Conservation (phyloP, 768 basidiomycete genomes). For the Tremella fuciformis region DNA sequence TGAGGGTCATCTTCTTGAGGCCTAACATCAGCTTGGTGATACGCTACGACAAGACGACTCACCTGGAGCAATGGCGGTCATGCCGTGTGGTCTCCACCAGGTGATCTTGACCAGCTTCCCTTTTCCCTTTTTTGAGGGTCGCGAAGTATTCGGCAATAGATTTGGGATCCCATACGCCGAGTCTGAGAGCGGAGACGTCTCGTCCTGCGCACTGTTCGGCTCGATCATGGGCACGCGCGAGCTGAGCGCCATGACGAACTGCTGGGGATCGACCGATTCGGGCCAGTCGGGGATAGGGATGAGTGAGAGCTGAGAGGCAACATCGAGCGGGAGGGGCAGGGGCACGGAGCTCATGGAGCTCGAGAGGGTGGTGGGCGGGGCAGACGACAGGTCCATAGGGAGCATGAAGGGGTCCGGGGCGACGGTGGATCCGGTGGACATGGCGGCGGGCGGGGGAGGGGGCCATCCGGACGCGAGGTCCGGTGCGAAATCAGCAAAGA, state of each 20-base stretch:
- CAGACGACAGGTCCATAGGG: not conserved
- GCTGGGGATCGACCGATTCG: not conserved
- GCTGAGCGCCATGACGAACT: constrained; percentile 5
- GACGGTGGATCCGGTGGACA: not conserved
- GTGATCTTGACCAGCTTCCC: constrained; percentile 7
- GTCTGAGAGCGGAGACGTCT: constrained; percentile 1
- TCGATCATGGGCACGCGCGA: constrained; percentile 23
- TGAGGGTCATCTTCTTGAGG: constrained; percentile 5
- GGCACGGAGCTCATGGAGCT: not conserved
- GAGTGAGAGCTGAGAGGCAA: not conserved
- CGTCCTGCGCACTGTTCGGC: constrained; percentile 16
- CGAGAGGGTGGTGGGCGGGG: not conserved
- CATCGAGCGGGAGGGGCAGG: not conserved
- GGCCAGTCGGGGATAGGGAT: not conserved
- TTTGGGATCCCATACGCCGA: not conserved
- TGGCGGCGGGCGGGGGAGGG: not conserved
- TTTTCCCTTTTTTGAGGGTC: not conserved
- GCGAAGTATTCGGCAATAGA: not conserved
- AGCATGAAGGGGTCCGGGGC: not conserved
- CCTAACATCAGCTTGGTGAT: not conserved
- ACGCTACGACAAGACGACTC: not conserved
- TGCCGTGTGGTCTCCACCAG: constrained; percentile 7
- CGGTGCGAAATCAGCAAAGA: not conserved
- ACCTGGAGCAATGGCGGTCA: constrained; percentile 6
- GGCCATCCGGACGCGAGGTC: not conserved